Conservation (phyloP, 179 eudicot species). For the Beta macrorhiza region DNA sequence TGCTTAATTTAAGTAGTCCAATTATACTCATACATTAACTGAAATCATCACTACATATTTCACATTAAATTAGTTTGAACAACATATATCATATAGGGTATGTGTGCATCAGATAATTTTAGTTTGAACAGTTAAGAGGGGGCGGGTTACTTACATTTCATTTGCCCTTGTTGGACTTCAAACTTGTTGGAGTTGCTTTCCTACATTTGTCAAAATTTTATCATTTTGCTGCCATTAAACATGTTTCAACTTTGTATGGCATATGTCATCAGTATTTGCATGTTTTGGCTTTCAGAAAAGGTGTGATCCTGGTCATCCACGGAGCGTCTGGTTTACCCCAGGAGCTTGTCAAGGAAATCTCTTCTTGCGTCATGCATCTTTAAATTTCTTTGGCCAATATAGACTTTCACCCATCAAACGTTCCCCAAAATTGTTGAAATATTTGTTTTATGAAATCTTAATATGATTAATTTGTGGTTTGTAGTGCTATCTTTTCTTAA, state of each 20-base stretch:
- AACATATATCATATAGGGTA: no score
- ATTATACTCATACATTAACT: no score
- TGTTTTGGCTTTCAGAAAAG: conserved; percentile 58
- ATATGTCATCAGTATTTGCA: conserved; percentile 9
- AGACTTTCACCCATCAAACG: background rate
- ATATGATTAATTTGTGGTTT: background rate
- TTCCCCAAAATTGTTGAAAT: background rate
- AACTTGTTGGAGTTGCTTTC: background rate
- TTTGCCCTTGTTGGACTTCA: background rate
- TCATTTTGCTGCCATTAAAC: no score
- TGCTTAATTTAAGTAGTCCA: no score
- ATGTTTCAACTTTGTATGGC: no score
- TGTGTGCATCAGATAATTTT: no score
- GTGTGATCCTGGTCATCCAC: conserved; percentile 83
- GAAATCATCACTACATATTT: no score
- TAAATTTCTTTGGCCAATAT: no score
- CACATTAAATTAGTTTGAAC: no score
- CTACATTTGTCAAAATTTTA: background rate
- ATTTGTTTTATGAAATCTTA: background rate
- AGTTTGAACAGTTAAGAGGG: no score
- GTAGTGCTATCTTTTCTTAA: background rate
- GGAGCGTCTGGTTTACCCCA: conserved; percentile 90
- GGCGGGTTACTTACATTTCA: no score
- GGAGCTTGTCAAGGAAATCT: conserved; percentile 70
- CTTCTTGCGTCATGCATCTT: no score